Percentiles rank a stretch among this genome's conserved stretches.
Evolutionary conservation across 2,329 filamentous ascomycete genomes (phyloP).

Genomic region (Trichoderma lentiforme): DNA sequence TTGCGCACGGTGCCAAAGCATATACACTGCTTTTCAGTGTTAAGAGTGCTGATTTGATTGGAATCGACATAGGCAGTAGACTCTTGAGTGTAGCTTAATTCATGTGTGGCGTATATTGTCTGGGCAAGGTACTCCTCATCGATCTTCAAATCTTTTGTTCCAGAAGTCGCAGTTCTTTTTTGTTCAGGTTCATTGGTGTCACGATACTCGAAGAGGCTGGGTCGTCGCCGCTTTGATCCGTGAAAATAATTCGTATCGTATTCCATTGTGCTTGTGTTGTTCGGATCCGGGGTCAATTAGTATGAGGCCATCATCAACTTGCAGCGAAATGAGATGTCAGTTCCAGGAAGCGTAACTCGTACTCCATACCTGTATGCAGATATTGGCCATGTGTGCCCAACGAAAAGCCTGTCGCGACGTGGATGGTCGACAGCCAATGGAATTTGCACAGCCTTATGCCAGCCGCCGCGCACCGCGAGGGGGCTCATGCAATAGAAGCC

Average conservation of each 20-base stretch:
- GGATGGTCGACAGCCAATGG: background rate
- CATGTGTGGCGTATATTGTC: background rate
- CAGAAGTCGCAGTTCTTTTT: background rate
- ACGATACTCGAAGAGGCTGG: accelerated
- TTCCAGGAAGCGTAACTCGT: background rate
- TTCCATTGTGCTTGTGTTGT: background rate
- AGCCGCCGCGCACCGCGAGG: too few species aligned
- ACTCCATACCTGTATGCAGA: background rate
- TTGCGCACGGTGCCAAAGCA: conserved; percentile 3
- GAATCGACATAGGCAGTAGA: background rate
- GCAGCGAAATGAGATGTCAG: background rate
- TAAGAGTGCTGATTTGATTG: background rate
- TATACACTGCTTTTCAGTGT: background rate
- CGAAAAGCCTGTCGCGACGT: background rate
- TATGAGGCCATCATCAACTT: background rate
- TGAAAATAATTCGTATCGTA: background rate
- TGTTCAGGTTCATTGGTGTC: too few species aligned
- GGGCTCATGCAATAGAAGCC: too few species aligned
- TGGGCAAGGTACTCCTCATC: background rate
- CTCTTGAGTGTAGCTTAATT: background rate
- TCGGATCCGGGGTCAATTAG: background rate
- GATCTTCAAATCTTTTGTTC: background rate
- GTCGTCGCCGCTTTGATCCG: background rate
- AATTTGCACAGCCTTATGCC: background rate
- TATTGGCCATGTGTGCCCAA: background rate